Evolutionary conservation across 2,329 filamentous ascomycete species (phyloP).

Genomic region (Botrytis fabae): DNA sequence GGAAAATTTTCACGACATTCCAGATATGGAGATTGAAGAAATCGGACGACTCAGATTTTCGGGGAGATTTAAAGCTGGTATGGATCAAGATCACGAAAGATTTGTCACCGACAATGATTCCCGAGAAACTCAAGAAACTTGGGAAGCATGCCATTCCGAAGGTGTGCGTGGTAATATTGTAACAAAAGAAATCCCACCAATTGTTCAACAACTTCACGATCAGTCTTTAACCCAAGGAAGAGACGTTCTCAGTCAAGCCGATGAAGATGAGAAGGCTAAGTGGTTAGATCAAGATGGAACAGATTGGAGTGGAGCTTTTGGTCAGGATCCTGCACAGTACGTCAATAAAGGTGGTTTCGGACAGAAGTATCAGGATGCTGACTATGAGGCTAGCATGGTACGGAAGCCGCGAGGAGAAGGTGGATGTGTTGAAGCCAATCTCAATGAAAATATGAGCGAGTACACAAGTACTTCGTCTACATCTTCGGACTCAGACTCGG

Average conservation of each 20-base stretch:
- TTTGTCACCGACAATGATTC: constrained; percentile 87
- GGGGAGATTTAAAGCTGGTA: constrained; percentile 84
- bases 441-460: constrained; percentile 39
- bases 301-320: constrained; percentile 87
- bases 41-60: constrained; percentile 79
- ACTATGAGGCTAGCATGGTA: constrained; percentile 25
- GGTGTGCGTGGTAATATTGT: constrained; percentile 76
- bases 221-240: constrained; percentile 75
- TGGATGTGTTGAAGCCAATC: constrained; percentile 27
- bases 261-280: constrained; percentile 69
- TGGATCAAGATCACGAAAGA: constrained; percentile 78
- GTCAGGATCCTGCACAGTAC: constrained; percentile 62
- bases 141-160: constrained; percentile 88
- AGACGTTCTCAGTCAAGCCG: constrained; percentile 73
- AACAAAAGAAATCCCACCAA: constrained; percentile 68
- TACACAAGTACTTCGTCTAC: constrained; percentile 23
- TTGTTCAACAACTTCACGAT: constrained; percentile 76
- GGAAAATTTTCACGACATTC: constrained; percentile 66
- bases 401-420: constrained; percentile 15
- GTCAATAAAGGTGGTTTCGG: constrained; percentile 25
- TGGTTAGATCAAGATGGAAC: constrained; percentile 80
- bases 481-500: constrained; percentile 30
- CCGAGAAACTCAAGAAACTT: constrained; percentile 90
- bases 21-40: constrained; percentile 75
- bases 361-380: constrained; percentile 20